Conservation (phyloP, 495 filamentous ascomycete species). For the Staphylotrichum longicolle region DNA sequence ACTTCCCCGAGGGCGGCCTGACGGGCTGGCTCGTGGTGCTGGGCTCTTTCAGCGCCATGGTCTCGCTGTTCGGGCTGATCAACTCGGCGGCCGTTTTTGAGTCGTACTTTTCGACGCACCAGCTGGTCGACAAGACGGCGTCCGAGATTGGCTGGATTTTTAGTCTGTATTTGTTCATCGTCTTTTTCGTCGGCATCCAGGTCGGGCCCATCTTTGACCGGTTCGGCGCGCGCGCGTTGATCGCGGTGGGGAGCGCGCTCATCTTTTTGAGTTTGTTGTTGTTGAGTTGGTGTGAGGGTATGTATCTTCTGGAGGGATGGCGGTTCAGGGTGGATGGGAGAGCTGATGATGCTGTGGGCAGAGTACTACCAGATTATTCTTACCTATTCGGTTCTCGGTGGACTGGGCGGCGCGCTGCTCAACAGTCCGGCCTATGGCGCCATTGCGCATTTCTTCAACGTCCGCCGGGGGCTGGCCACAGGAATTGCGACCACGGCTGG, state of each 20-base stretch:
- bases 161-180: constrained; percentile 59
- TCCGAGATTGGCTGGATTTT: constrained; percentile 66
- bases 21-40: constrained; percentile 61
- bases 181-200: constrained; percentile 63
- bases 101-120: constrained; percentile 59
- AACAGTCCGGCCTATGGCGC: constrained; percentile 59
- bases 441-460: constrained; percentile 65
- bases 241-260: constrained; percentile 50
- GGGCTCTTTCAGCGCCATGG: constrained; percentile 59
- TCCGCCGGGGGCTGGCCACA: constrained; percentile 58
- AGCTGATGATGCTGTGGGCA: constrained; percentile 23
- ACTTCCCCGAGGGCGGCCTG: constrained; percentile 61
- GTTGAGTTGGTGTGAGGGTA: constrained; percentile 47
- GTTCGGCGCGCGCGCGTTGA: constrained; percentile 54
- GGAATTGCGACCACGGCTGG: constrained; percentile 62
- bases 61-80: constrained; percentile 64
- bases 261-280: constrained; percentile 57
- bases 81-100: constrained; percentile 63
- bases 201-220: constrained; percentile 67
- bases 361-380: constrained; percentile 68
- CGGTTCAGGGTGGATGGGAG: neutral
- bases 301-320: constrained; percentile 1
- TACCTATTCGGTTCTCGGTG: constrained; percentile 56
- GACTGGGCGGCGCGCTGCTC: constrained; percentile 56
- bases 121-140: constrained; percentile 53